Evolutionary conservation across 176 grass and related monocot species (phyloP), one percentile per base, ranked within the genome.

Genomic region (Phyllostachys edulis): DNA sequence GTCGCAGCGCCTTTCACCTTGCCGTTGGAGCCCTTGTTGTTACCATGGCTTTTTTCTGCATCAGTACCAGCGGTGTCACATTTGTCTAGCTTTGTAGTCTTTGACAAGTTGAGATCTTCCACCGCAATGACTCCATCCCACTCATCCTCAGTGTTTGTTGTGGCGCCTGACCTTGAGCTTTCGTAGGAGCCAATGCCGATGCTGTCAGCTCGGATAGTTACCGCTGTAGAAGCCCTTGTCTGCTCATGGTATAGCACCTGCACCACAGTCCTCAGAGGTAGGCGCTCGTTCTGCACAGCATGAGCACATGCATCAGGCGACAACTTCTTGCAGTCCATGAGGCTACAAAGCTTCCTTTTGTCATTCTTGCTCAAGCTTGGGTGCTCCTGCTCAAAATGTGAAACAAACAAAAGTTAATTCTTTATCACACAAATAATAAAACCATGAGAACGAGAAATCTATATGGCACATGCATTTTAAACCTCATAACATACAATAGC

Each of bases 161-260:
- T 99, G 57, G 90, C 86, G 5, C 77, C 93, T 40, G 96, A 99
- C 52, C 93, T 92, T 51, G 96, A 99, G 78, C 96, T 99, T 77
- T 92, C 93, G 27, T 99, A 96, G 55, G 96, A 99, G 51, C 89
- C 86, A 5, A 89, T 79, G 67, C 81, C 84, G 20, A 82, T 87
- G 67, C 90, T 97, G 52, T 91, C 92, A 9, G 90, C 86, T 46
- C 89, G 90, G 85, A 81, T 72, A 17, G 90, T 91, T 16, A 86
- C 90, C 20, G 80, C 81, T 11, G 89, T 89, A 32, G 87, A 90
- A 49, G 91, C 74, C 67, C 93, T 93, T 36, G 90, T 82, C 73
- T 99, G 96, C 85, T 99, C 91, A 4, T 92, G 83, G 93, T 90
- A 99, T 1, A 99, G 86, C 63, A 99, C 91, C 81, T 96, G 96